Conservation (phyloP, 495 filamentous ascomycete species). For the Neurospora sp. region DNA sequence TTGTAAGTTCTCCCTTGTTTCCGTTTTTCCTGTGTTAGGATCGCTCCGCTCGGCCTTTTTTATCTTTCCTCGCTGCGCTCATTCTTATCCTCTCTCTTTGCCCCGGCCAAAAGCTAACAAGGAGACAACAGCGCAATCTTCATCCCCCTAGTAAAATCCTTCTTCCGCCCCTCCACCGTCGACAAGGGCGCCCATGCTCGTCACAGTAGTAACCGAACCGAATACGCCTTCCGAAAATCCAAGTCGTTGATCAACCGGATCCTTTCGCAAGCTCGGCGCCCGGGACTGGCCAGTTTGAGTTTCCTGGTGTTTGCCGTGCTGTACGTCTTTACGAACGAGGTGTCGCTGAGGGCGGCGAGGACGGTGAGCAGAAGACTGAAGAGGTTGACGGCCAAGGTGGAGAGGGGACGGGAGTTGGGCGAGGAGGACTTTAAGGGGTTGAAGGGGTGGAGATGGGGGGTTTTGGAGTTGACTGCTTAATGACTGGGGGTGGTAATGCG, state of each 20-base stretch:
- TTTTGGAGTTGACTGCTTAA: constrained; percentile 29
- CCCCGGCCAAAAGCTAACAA: too few relatives aligned
- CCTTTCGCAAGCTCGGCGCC: constrained; percentile 23
- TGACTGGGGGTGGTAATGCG: background rate
- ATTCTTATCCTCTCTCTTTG: too few relatives aligned
- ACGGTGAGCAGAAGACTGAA: constrained; percentile 31
- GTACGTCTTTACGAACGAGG: constrained; percentile 39
- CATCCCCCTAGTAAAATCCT: constrained; percentile 29
- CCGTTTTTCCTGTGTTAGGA: too few relatives aligned
- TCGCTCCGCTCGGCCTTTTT: too few relatives aligned
- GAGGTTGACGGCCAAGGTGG: constrained; percentile 29
- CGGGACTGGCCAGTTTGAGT: constrained; percentile 31
- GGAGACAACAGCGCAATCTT: constrained; percentile 29
- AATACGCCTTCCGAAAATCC: constrained; percentile 35
- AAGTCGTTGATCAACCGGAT: constrained; percentile 32
- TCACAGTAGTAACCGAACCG: constrained; percentile 28
- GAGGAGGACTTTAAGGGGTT: constrained; percentile 32
- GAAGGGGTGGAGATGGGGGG: constrained; percentile 35
- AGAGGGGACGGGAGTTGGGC: constrained; percentile 28
- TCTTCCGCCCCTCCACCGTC: constrained; percentile 27
- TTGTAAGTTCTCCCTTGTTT: constrained; percentile 21
- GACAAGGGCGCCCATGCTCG: constrained; percentile 7
- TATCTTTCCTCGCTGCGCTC: too few relatives aligned
- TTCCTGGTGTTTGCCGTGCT: constrained; percentile 36
- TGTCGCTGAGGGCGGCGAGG: constrained; percentile 31